Evolutionary conservation across 176 grass and related monocot genomes (phyloP), one percentile per base, ranked within the genome.

Genomic region (Eragrostis curvula): DNA sequence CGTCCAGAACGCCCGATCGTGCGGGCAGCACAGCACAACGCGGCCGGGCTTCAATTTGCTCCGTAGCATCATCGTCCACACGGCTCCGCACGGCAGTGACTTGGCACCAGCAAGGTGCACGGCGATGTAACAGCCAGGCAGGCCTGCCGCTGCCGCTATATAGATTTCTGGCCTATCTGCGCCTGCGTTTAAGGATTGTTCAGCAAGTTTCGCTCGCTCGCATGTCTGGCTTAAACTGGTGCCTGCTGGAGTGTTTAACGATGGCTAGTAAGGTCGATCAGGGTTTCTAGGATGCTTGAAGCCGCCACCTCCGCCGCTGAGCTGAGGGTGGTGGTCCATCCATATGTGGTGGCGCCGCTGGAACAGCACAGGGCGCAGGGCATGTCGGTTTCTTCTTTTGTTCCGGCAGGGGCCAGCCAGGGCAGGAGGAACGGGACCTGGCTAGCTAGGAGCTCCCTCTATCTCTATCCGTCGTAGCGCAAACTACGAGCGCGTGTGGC

Each of bases 371-470:
- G 53, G 16, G 18, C 18, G 16, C 29, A 21, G 53, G 16, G 79
- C 79, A 71, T 69, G 83, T 52, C 57, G 48, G 65, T 59, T 59
- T 62, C 83, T 85, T 78, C 65, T 78, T 85, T 85, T 63, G 68
- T 79, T 64, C 83, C 75, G 74, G 74, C 51, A 45, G 63, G 20
- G 62, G 56, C 53, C 20, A 21, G 45, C 3, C 16, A 20, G 50
- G 3, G 53, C 53, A n/a, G 53, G 55, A 24, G 4, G 51, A 58
- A 30, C 5, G 60, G 59, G 61, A 51, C 28, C 61, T 51, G 20
- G 44, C 60, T 51, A 49, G 0, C 9, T 28, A 4, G 3, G 32
- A 36, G 32, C 56, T 1, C 13, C 0, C 23, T 61, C 58, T 18
- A 27, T 7, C 74, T 6, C 57, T 20, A 12, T 14, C 23, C 40